Percentiles rank a stretch among this genome's conserved stretches.
phyloP scores from a whole-genome alignment of 805 yeast species.

The Yamadazyma kitorensis region DNA sequence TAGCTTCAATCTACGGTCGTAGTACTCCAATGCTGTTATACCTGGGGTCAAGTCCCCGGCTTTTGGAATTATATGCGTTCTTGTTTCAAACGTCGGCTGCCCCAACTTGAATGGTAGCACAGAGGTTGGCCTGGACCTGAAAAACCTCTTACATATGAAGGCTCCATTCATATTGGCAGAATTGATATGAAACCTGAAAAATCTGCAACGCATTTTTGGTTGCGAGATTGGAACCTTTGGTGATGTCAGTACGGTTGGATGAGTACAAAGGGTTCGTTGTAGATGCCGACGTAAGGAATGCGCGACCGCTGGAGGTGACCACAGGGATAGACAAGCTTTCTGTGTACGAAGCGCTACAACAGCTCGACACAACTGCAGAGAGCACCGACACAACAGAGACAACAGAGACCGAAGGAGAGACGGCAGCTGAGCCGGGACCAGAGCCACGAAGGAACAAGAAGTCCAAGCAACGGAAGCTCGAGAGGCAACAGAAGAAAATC shows the following conservation, averaged over 20 bases:
- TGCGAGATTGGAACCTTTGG: background rate
- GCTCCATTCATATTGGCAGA: background rate
- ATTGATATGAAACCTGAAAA: background rate
- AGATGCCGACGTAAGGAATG: constrained; percentile 4
- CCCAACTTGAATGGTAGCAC: constrained; percentile 52
- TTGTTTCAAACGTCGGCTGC: constrained; percentile 83
- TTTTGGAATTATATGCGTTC: constrained; percentile 67
- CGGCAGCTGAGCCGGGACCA: constrained; percentile 6
- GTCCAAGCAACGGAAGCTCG: constrained; percentile 6
- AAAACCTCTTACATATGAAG: constrained; percentile 2
- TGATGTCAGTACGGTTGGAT: constrained; percentile 11
- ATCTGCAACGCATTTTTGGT: too few relatives aligned
- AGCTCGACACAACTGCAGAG: background rate
- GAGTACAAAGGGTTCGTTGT: constrained; percentile 14
- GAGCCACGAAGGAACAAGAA: constrained; percentile 5
- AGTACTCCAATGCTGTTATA: constrained; percentile 80
- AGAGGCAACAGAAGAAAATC: constrained; percentile 9
- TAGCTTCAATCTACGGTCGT: constrained; percentile 61
- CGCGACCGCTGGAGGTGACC: constrained; percentile 7
- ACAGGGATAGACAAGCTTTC: constrained; percentile 12
- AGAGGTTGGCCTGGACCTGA: constrained; percentile 23
- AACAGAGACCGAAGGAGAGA: constrained; percentile 1
- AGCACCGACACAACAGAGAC: too few relatives aligned
- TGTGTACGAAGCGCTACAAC: constrained; percentile 1
- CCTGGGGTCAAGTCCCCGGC: constrained; percentile 88